Conservation (phyloP, 2,329 filamentous ascomycete genomes). For the Sclerotinia borealis region DNA sequence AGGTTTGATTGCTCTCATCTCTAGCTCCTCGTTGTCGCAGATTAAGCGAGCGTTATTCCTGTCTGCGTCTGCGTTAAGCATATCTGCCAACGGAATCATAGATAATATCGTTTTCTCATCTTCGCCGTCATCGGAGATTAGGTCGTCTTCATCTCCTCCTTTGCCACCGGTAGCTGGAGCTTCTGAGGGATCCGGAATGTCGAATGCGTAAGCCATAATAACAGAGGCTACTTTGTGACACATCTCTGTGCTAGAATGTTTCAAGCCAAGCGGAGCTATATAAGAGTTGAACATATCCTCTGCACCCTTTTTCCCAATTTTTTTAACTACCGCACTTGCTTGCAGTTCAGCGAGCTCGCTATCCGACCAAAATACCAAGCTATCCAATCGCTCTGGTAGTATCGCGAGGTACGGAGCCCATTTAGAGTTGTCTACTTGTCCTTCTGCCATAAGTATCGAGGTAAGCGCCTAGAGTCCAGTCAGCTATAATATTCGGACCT, state of each 20-base stretch:
- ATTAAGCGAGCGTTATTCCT: conserved; percentile 51
- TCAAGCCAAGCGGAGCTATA: conserved; percentile 47
- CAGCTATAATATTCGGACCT: not conserved
- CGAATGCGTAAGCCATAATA: conserved; percentile 70
- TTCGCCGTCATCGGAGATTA: conserved; percentile 41
- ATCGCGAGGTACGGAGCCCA: conserved; percentile 54
- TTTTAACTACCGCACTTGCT: conserved; percentile 56
- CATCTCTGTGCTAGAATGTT: conserved; percentile 36
- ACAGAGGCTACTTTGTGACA: conserved; percentile 61
- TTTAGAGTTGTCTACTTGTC: conserved; percentile 23
- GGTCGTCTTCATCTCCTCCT: conserved; percentile 42
- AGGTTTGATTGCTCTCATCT: conserved; percentile 55
- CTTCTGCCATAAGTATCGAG: conserved; percentile 25
- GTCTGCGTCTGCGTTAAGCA: conserved; percentile 64
- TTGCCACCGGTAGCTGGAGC: conserved; percentile 39
- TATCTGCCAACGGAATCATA: conserved; percentile 66
- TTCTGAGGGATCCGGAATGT: conserved; percentile 40
- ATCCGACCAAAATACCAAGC: conserved; percentile 62
- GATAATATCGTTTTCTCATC: conserved; percentile 46
- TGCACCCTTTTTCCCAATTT: conserved; percentile 57
- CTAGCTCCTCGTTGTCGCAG: conserved; percentile 38
- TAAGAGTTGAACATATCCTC: conserved; percentile 50
- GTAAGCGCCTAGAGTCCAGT: conserved; percentile 7
- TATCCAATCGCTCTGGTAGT: conserved; percentile 56
- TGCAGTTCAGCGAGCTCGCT: conserved; percentile 55